Evolutionary conservation across 2,329 filamentous ascomycete genomes (phyloP), one percentile per base, ranked within the genome.

Genomic region (Biscogniauxia mediterranea): DNA sequence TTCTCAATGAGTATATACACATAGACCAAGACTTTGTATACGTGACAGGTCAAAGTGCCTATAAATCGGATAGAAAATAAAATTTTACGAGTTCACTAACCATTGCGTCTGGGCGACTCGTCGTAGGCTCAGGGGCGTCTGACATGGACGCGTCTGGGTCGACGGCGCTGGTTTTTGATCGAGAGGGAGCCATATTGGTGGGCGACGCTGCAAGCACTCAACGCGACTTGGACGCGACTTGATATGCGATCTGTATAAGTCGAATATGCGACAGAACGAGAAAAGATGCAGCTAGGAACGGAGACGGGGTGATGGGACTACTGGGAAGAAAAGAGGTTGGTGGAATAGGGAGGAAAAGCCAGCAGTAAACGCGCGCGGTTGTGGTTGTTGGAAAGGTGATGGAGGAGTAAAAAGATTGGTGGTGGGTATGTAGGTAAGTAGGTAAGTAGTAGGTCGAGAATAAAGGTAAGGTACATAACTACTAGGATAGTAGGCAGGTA

Each of bases 81-180:
- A 17, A 56, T 38, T 8, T 52, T 49, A 52, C n/a, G 25, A 15
- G 19, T 20, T 6, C 19, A 71, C 77, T 62, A 71, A 85, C 84
- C 80, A 84, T 84, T 61, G 80, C 78, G n/a, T 84, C 79, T 54
- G 62, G 73, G 15, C 58, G 67, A 50, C 64, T 71, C 32, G 76
- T 74, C 13, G 74, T 77, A 54, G 77, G 69, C 20, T 83, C 82
- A 25, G 82, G 82, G 58, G 80, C 83, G 73, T 89, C 86, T 52
- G 80, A 81, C 84, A 88, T 88, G 62, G 85, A 87, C 77, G 84
- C 83, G 80, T 87, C 85, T 46, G 80, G 80, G 66, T 88, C 84
- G 68, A 78, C 81, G 70, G 77, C 85, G 71, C 77, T 79, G 71
- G 77, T 78, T 74, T 79, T 79, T 65, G 81, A 79, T 69, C 83